These are phyloP conservation scores for Diaporthe batatas DNA, from an alignment of 2,329 filamentous ascomycete species.

Conservation along the genomic window DNA sequence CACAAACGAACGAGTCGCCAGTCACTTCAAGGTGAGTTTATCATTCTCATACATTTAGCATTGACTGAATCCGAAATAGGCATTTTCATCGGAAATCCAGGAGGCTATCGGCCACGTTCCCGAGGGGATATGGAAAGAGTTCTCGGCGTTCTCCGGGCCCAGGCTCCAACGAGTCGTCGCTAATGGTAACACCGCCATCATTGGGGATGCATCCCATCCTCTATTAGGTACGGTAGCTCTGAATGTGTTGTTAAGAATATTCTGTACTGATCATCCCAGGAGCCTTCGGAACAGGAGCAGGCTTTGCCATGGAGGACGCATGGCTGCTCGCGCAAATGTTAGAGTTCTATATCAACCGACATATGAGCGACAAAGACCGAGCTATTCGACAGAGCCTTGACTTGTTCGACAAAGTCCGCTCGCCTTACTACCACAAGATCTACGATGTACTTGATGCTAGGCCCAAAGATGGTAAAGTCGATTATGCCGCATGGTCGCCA, in stretches of 20 bases:
- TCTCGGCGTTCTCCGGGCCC: slow-evolving; percentile 30
- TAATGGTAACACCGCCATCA: slow-evolving; percentile 30
- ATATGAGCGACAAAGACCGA: background rate
- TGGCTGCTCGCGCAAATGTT: slow-evolving; percentile 34
- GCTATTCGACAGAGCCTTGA: slow-evolving; percentile 3
- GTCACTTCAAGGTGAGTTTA: background rate
- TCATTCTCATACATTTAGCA: no score
- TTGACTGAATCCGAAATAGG: background rate
- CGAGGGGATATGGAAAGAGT: slow-evolving; percentile 33
- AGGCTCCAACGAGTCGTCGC: slow-evolving; percentile 29
- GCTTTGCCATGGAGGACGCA: slow-evolving; percentile 36
- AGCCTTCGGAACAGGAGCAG: slow-evolving; percentile 35
- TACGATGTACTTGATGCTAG: slow-evolving; percentile 35
- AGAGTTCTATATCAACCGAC: background rate
- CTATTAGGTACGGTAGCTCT: slow-evolving; percentile 2
- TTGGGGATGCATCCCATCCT: slow-evolving; percentile 35
- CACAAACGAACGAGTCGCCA: slow-evolving; percentile 21
- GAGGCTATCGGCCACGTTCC: slow-evolving; percentile 26
- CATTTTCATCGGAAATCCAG: slow-evolving; percentile 30
- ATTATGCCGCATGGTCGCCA: slow-evolving; percentile 35
- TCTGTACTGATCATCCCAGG: background rate
- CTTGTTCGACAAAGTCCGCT: slow-evolving; percentile 1
- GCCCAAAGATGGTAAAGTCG: slow-evolving; percentile 10
- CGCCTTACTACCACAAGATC: slow-evolving; percentile 31
- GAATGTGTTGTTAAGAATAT: rapidly evolving